A percentile compares a stretch with the other conserved stretches of the same genome.
Conservation (phyloP, 306 rosid genomes). For the Cicer pinnatifidum region DNA sequence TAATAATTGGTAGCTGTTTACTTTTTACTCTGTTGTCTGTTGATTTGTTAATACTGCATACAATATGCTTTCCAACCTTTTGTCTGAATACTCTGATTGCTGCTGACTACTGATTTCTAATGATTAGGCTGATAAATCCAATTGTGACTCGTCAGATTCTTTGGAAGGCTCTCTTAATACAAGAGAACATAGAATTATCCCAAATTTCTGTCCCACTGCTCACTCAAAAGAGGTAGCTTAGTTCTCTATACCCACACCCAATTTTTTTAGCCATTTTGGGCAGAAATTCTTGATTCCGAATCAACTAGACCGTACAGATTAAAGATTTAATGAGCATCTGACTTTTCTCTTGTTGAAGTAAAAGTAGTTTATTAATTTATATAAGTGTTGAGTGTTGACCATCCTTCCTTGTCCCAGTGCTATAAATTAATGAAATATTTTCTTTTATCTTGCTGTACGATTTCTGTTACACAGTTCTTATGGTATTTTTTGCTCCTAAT, state of each 20-base stretch:
- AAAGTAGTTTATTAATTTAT: background rate
- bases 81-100: slow-evolving; percentile 22
- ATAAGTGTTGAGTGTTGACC: background rate
- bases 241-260: background rate
- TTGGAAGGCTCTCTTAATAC: slow-evolving; percentile 43
- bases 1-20: slow-evolving; percentile 18
- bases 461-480: background rate
- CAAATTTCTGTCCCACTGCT: slow-evolving; percentile 35
- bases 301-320: background rate
- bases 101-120: slow-evolving; percentile 33
- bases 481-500: background rate
- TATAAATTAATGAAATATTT: background rate
- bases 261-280: background rate
- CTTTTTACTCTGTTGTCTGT: slow-evolving; percentile 3
- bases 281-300: background rate
- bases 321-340: slow-evolving; percentile 10
- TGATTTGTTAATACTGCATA: slow-evolving; percentile 28
- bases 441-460: background rate
- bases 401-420: background rate
- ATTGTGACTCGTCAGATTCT: slow-evolving; percentile 42
- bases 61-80: slow-evolving; percentile 8
- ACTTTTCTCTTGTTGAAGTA: background rate
- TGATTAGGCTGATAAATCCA: slow-evolving; percentile 45
- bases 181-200: slow-evolving; percentile 39
- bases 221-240: slow-evolving; percentile 44